Evolutionary conservation across 2,329 filamentous ascomycete genomes (phyloP), one percentile per base, ranked within the genome.

Genomic region (Aplosporella prunicola): DNA sequence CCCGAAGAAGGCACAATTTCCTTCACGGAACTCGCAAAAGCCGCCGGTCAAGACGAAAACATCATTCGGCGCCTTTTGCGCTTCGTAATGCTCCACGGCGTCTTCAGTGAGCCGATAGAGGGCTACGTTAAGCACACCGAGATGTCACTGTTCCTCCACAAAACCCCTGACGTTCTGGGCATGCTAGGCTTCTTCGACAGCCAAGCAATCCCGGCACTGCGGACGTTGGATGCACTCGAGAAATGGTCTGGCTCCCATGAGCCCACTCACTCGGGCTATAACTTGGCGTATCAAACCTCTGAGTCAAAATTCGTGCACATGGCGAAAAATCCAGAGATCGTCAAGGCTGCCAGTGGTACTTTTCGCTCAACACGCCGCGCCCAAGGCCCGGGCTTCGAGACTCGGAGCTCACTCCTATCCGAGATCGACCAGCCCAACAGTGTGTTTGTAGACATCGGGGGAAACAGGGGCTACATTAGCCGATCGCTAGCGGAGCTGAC

Each of bases 91-190:
- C 51, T 53, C 1, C 58, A 60, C 41, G 52, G 55, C 22, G 46
- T 66, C 13, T 67, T 68, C 36, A 35, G 41, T 11, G 65, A 68
- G 43, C 60, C 60, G 0, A 34, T 47, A 6, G 44, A 49, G 3
- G 62, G 57, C 2, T 44, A 51, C 7, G 58, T 68, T 2, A 54
- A 56, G 2, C 65, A 68, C 44, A 66, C 58, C 4, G 45, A 42
- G 4, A 35, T 41, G 3, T 47, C 44, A 4, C 40, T 27, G 10
- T 9, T 25, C 3, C 9, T 43, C 8, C 26, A 20, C 13, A 14
- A 29, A 3, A 27, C 29, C 8, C 34, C 40, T 5, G 15, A 22
- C 13, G 33, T 34, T 29, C 36, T 32, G 8, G 33, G 30, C 16
- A 32, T 20, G 23, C 15, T 40, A 3, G 22, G 29, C 3, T 35